Base-by-base conservation (phyloP, 805 yeast species). In the Spencermartinsiella europaea region DNA sequence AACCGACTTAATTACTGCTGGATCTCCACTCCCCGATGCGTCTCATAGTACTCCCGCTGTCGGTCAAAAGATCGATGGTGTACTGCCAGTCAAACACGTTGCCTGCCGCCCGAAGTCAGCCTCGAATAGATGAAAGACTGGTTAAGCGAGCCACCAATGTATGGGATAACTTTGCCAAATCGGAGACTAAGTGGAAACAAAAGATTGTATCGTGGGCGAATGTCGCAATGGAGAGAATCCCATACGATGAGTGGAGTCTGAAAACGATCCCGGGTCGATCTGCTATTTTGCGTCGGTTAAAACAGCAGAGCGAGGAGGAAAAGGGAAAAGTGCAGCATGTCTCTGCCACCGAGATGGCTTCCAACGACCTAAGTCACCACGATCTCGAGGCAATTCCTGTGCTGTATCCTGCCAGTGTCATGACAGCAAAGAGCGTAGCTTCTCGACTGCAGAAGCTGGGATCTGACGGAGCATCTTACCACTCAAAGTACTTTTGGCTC, bases 211-310 rank as follows among this genome's bases (percentile, higher is more conserved):
- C 59, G 2, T 69, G 70, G 51, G 75, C 82, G 14, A 73, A 76
- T 37, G 63, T 62, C 45, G 70, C 83, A 34, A 63, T 89, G 54
- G 75, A 77, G 44, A 71, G 78, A 19, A 78, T 85, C 4, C 87
- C 91, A 2, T 90, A 91, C 77, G 80, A 82, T 53, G 98, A 90
- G 59, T 76, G 78, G 57, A 77, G 88, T 39, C 69, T 90, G 49
- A 72, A 79, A 50, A 76, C 91, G 2, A 76, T 91, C 20, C 97
- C 98, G 0, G 79, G 89, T 2, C 74, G 77, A 47, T 65, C 68
- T 33, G 69, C 81, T 31, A 74, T 85, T 64, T 65, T 80, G 31
- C 66, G 86, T 35, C 75, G 71, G 51, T 63, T 74, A 45, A 68
- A 67, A 45, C 61, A 61, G 37, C 66, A 62, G 21, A 46, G 46